A percentile compares a stretch with the other conserved stretches of the same genome.
Evolutionary conservation across 1,284 basidiomycete genomes (phyloP).

Genomic region (Puccinia triticina): DNA sequence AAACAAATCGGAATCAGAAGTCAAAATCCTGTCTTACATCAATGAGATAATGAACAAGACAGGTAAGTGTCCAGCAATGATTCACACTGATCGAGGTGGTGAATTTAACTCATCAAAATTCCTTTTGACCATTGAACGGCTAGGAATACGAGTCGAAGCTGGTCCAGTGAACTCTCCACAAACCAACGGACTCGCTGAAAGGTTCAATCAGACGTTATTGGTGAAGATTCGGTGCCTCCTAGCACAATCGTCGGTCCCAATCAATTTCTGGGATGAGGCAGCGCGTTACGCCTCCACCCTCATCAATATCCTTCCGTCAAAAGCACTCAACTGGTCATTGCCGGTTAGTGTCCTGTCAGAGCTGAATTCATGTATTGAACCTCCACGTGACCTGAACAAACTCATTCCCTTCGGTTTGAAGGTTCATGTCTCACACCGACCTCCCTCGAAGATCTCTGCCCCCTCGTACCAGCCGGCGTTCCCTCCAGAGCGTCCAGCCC

Average conservation of each 20-base stretch:
- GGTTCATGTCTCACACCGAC: not conserved
- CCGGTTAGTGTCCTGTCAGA: not conserved
- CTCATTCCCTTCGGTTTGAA: not conserved
- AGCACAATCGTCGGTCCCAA: not conserved
- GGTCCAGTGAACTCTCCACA: not conserved
- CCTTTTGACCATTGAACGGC: not conserved
- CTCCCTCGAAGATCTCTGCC: not conserved
- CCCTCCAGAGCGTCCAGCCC: too few species aligned
- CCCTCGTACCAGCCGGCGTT: too few species aligned
- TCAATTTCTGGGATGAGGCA: not conserved
- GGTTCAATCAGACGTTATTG: not conserved
- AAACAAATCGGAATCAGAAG: not conserved
- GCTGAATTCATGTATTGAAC: not conserved
- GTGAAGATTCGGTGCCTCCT: not conserved
- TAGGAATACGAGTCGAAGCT: not conserved
- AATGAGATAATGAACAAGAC: not conserved
- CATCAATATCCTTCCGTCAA: not conserved
- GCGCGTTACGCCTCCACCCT: not conserved
- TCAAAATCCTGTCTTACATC: not conserved
- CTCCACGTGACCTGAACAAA: not conserved
- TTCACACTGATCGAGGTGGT: too few species aligned
- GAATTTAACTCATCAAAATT: not conserved
- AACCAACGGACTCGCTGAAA: not conserved
- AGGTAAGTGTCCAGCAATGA: too few species aligned
- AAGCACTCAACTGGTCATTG: not conserved